Conservation (phyloP, 2,329 filamentous ascomycete genomes). For the Xylariales sp. region DNA sequence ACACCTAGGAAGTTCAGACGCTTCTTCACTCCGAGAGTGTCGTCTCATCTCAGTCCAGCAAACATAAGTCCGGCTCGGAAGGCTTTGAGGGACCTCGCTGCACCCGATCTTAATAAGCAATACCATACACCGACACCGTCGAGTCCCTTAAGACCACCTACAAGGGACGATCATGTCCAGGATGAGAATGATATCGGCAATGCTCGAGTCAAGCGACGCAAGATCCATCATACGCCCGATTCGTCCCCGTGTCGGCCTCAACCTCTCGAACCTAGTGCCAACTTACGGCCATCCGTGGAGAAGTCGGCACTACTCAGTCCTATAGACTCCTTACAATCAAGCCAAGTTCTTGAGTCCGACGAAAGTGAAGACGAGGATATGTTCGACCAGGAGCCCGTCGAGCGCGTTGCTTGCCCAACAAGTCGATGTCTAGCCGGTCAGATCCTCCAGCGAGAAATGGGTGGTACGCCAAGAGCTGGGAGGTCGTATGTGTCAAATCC, state of each 20-base stretch:
- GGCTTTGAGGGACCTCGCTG: constrained; percentile 37
- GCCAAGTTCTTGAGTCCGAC: constrained; percentile 26
- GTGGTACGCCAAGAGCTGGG: constrained; percentile 30
- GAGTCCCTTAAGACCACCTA: constrained; percentile 32
- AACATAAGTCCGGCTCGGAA: constrained; percentile 30
- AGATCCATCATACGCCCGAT: constrained; percentile 34
- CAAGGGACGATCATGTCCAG: constrained; percentile 20
- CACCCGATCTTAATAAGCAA: constrained; percentile 36
- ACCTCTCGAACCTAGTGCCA: constrained; percentile 11
- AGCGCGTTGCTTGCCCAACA: constrained; percentile 27
- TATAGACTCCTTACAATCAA: constrained; percentile 28
- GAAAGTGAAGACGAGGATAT: constrained; percentile 29
- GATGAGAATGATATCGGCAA: constrained; percentile 18
- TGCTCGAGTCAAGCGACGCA: constrained; percentile 31
- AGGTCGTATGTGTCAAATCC: constrained; percentile 31
- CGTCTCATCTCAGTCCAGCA: constrained; percentile 22
- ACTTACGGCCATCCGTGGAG: constrained; percentile 8
- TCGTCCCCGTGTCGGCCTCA: constrained; percentile 30
- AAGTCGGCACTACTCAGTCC: constrained; percentile 31
- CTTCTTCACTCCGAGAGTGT: constrained; percentile 47
- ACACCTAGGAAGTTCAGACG: constrained; percentile 49
- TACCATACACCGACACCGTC: constrained; percentile 34
- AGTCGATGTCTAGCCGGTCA: constrained; percentile 34
- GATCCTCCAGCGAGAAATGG: constrained; percentile 35
- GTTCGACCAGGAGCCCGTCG: constrained; percentile 14